Base-by-base conservation (phyloP, 176 grass and related monocot genomes). In the Carex parvula region DNA sequence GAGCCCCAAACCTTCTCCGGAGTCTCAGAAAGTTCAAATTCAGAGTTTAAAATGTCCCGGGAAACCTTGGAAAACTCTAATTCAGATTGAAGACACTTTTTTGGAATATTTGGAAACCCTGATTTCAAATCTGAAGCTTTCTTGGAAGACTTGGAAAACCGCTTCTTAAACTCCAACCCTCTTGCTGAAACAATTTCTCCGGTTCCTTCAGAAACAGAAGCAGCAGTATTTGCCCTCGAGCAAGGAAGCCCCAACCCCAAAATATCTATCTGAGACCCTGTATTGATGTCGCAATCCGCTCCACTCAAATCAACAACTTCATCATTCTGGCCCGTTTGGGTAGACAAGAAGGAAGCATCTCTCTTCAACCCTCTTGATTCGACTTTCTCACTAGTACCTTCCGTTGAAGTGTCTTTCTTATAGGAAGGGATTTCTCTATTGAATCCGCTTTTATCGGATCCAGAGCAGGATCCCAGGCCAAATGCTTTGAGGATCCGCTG, bases 341-440 rank as follows among this genome's bases (percentile, higher is more conserved):
- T 50, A 53, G 57, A 63, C 60, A 82, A n/a, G 20, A 24, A 17
- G 11, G 80, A 82, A 24, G 61, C 80, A 54, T 53, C 80, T 65
- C 80, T 67, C n/a, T 82, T 82, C 80, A 82, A 62, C 24, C 80
- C 80, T 67, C 46, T 82, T 21, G n/a, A 50, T 66, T 50, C 37
- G 11, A 44, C 46, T 68, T 26, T 16, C 20, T 81, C 59, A 21
- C 61, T 46, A 82, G 20, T 46, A 66, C 60, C 37, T 29, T 52
- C 42, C 39, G 0, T 52, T 16, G 72, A 77, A 32, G 22, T 15
- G 5, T 77, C 72, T 55, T 55, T 56, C 24, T 30, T 56, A 30
- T 8, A 7, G 0, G 24, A 77, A 77, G 21, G 21, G 13, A 77
- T 32, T 30, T 29, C 24, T 9, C 50, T 32, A 64, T 52, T 61